Conservation (phyloP, 257 asterid genomes). For the Cinchona pubescens region DNA sequence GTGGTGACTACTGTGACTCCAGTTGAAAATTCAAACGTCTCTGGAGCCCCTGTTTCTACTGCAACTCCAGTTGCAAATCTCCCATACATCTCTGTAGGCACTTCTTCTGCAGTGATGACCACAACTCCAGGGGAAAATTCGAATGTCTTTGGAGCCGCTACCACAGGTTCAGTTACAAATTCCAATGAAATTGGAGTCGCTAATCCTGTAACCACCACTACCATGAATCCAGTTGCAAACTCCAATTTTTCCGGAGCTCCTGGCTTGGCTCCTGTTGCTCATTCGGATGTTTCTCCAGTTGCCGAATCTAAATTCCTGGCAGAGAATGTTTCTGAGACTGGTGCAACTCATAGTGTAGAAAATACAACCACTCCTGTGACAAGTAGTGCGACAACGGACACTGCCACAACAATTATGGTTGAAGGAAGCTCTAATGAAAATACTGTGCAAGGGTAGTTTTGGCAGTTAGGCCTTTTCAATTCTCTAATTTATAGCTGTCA, state of each 20-base stretch:
- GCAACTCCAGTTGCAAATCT: neutral
- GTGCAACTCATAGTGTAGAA: neutral
- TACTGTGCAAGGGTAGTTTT: slow-evolving; percentile 19
- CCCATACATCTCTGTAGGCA: slow-evolving; percentile 15
- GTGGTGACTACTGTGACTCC: neutral
- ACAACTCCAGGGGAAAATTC: neutral
- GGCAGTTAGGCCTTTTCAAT: neutral
- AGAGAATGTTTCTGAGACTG: slow-evolving; percentile 11
- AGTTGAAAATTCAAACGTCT: slow-evolving; percentile 1
- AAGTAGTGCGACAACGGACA: neutral
- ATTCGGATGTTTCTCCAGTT: neutral
- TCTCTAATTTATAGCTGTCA: neutral
- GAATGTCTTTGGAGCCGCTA: neutral
- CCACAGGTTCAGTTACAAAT: neutral
- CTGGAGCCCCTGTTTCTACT: slow-evolving; percentile 13
- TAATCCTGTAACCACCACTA: neutral
- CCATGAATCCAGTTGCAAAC: neutral
- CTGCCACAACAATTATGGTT: neutral
- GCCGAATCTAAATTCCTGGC: slow-evolving; percentile 15
- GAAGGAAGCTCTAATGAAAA: slow-evolving; percentile 14
- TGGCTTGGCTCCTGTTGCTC: neutral
- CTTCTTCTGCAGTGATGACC: neutral
- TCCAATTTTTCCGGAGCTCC: neutral
- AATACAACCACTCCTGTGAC: slow-evolving; percentile 10
- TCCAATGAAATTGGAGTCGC: neutral